A percentile compares a stretch with the other conserved stretches of the same genome.
These are phyloP conservation scores for Ascochyta clinopodiicola DNA, from an alignment of 2,329 filamentous ascomycete species.

Conservation along the genomic window DNA sequence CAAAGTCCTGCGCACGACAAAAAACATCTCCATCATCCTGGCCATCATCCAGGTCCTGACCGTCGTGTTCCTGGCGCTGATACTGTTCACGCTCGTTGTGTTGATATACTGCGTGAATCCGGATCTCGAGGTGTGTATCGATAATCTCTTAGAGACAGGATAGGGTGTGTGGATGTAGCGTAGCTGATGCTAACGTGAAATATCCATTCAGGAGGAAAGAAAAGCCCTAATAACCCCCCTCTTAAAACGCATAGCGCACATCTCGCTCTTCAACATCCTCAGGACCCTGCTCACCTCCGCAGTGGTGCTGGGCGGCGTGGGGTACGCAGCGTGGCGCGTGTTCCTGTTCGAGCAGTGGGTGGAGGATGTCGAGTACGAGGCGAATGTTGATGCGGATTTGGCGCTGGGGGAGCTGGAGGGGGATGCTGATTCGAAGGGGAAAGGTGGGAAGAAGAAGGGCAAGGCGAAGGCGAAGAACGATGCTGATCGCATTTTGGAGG, in stretches of 20 bases:
- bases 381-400: constrained; percentile 38
- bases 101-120: constrained; percentile 57
- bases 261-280: constrained; percentile 27
- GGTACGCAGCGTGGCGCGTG: constrained; percentile 23
- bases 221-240: constrained; percentile 52
- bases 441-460: neutral
- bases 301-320: constrained; percentile 4
- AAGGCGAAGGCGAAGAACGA: constrained; percentile 6
- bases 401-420: constrained; percentile 35
- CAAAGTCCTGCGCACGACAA: constrained; percentile 57
- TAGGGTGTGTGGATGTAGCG: neutral
- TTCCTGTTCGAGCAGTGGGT: constrained; percentile 33
- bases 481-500: constrained; percentile 5
- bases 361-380: constrained; percentile 38
- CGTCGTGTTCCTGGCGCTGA: constrained; percentile 50
- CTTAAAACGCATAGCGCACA: constrained; percentile 42
- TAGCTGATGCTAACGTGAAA: too few relatives aligned
- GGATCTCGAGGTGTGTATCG: constrained; percentile 48
- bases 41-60: constrained; percentile 57
- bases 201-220: constrained; percentile 42
- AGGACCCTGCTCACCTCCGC: constrained; percentile 16
- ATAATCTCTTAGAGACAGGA: too few relatives aligned
- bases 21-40: constrained; percentile 58
- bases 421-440: neutral
- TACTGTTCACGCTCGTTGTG: constrained; percentile 48